These are phyloP conservation scores for Trichosporon faecale DNA, from an alignment of 1,284 basidiomycete species.

Conservation along the genomic window DNA sequence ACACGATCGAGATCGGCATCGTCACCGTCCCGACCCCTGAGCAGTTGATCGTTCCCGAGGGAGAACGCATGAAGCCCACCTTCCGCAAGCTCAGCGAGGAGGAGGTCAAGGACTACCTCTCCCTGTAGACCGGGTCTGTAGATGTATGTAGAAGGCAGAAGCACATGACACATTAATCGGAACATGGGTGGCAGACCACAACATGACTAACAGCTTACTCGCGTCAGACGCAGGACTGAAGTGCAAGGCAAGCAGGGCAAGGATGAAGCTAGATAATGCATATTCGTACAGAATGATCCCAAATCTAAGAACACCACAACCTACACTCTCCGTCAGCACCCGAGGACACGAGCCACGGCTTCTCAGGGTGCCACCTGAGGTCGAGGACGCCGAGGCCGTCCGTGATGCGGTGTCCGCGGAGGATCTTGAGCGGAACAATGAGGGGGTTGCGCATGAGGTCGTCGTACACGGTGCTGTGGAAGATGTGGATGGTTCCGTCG, in stretches of 20 bases:
- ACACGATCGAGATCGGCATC: slow-evolving; percentile 98
- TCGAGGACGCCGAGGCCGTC: slow-evolving; percentile 90
- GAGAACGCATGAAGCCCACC: slow-evolving; percentile 73
- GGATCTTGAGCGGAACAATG: slow-evolving; percentile 94
- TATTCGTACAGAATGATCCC: slow-evolving; percentile 2
- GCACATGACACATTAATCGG: slow-evolving; percentile 4
- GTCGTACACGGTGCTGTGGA: slow-evolving; percentile 90
- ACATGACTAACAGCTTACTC: background rate
- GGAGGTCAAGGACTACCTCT: slow-evolving; percentile 87
- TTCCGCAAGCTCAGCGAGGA: slow-evolving; percentile 92
- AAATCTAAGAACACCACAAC: slow-evolving; percentile 64
- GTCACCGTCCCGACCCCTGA: slow-evolving; percentile 78
- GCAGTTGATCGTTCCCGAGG: slow-evolving; percentile 67
- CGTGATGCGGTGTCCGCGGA: slow-evolving; percentile 78
- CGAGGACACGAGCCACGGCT: slow-evolving; percentile 90
- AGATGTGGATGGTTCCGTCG: slow-evolving; percentile 94
- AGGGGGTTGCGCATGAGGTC: slow-evolving; percentile 94
- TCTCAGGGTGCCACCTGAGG: slow-evolving; percentile 79
- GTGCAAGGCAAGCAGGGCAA: background rate
- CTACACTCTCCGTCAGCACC: slow-evolving; percentile 88
- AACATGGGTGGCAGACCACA: background rate
- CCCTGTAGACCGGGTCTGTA: slow-evolving; percentile 39
- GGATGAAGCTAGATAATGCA: background rate
- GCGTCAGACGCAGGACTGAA: background rate
- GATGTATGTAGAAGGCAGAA: slow-evolving; percentile 17